Conservation (phyloP, 306 rosid species). For the Elaeagnus macrophylla region DNA sequence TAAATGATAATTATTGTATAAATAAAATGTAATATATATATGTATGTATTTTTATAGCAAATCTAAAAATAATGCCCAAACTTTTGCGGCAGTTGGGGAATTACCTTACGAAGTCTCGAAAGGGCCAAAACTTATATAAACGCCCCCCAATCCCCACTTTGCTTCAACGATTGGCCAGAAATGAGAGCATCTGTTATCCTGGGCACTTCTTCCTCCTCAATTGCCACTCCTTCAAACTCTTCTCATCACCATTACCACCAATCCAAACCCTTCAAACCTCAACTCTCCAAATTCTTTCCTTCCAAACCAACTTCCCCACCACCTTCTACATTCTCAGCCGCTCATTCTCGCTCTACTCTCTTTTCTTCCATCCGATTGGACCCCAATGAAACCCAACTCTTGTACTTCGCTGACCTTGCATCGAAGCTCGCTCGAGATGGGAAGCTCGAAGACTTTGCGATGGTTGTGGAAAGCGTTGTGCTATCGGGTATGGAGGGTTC, state of each 20-base stretch:
- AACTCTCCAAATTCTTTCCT: constrained; percentile 29
- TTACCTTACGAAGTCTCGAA: too few relatives aligned
- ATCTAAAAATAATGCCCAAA: too few relatives aligned
- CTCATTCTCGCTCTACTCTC: constrained; percentile 32
- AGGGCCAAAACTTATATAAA: constrained; percentile 17
- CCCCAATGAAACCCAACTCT: constrained; percentile 31
- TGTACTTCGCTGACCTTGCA: constrained; percentile 35
- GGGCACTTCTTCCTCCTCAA: constrained; percentile 39
- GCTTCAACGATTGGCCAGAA: constrained; percentile 34
- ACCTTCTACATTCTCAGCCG: constrained; percentile 18
- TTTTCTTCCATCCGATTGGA: constrained; percentile 23
- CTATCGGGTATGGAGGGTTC: constrained; percentile 36
- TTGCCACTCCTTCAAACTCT: constrained; percentile 32
- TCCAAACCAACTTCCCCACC: constrained; percentile 11
- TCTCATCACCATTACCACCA: constrained; percentile 22
- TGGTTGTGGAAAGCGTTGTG: constrained; percentile 31
- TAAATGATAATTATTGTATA: too few relatives aligned
- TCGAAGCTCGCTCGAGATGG: constrained; percentile 48
- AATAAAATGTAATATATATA: too few relatives aligned
- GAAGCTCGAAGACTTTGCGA: constrained; percentile 37
- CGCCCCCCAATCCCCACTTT: not conserved
- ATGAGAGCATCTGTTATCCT: constrained; percentile 63
- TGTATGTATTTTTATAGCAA: too few relatives aligned
- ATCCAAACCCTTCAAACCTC: constrained; percentile 30
- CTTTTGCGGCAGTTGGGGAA: too few relatives aligned